Conservation (phyloP, 768 basidiomycete species). For the Lactarius psammicola region DNA sequence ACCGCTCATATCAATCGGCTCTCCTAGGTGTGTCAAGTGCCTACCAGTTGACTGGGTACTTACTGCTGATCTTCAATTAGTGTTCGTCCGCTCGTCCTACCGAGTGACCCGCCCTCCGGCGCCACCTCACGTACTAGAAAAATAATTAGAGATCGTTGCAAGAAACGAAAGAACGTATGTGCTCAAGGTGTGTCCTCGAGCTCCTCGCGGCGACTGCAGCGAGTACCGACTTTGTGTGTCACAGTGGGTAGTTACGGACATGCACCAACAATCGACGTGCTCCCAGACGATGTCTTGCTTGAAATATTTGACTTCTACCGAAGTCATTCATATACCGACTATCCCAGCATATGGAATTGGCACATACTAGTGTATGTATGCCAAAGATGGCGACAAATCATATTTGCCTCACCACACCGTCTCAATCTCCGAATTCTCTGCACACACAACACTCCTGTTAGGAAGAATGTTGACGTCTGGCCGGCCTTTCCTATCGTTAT, state of each 20-base stretch:
- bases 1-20: background rate
- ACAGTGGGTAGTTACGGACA: background rate
- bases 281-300: background rate
- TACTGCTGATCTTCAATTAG: background rate
- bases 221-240: background rate
- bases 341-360: background rate
- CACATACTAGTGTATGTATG: background rate
- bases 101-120: background rate
- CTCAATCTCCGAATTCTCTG: slow-evolving; percentile 5
- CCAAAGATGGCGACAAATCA: background rate
- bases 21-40: background rate
- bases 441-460: background rate
- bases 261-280: background rate
- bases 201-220: background rate
- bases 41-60: background rate
- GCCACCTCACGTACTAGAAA: background rate
- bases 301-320: background rate
- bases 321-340: background rate
- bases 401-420: background rate
- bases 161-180: background rate
- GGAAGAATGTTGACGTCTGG: background rate
- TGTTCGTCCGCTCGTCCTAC: background rate
- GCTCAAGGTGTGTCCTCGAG: background rate
- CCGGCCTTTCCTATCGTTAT: background rate
- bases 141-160: background rate